phyloP scores from a whole-genome alignment of 306 rosid species.

The Lotus japonicus region DNA sequence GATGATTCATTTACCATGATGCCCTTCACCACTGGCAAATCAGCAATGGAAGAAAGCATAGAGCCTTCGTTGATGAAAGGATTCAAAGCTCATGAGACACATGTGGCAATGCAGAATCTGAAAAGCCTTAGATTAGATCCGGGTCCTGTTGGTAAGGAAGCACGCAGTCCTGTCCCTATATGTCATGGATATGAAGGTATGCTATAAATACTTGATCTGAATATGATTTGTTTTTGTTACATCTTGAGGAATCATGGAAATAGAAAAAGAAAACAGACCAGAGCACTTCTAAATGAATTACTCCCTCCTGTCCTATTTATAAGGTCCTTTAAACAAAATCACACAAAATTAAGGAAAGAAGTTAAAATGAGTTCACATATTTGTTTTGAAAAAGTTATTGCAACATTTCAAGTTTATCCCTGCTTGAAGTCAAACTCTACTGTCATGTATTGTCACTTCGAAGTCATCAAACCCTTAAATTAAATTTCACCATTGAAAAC shows the following conservation, averaged over 20 bases:
- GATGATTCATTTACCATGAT: slow-evolving; percentile 92
- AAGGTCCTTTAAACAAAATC: too few species aligned
- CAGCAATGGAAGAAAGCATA: slow-evolving; percentile 45
- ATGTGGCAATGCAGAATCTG: slow-evolving; percentile 32
- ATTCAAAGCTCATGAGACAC: slow-evolving; percentile 45
- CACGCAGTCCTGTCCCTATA: slow-evolving; percentile 24
- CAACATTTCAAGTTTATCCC: too few species aligned
- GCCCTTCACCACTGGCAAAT: slow-evolving; percentile 61
- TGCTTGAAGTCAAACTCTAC: too few species aligned
- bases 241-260: slow-evolving; percentile 13
- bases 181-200: slow-evolving; percentile 66
- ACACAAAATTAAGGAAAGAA: too few species aligned
- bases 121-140: slow-evolving; percentile 42
- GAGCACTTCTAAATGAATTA: slow-evolving; percentile 5
- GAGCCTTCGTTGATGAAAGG: slow-evolving; percentile 52
- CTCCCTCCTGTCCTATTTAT: too few species aligned
- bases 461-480: too few species aligned
- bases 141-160: slow-evolving; percentile 33
- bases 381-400: too few species aligned
- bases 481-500: too few species aligned
- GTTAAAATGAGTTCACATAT: too few species aligned
- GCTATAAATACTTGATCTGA: slow-evolving; percentile 20
- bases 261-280: background rate
- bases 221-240: slow-evolving; percentile 18
- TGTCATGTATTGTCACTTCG: too few species aligned